Conservation (phyloP, 139 green algal genomes). For the Micromonas pusilla region DNA sequence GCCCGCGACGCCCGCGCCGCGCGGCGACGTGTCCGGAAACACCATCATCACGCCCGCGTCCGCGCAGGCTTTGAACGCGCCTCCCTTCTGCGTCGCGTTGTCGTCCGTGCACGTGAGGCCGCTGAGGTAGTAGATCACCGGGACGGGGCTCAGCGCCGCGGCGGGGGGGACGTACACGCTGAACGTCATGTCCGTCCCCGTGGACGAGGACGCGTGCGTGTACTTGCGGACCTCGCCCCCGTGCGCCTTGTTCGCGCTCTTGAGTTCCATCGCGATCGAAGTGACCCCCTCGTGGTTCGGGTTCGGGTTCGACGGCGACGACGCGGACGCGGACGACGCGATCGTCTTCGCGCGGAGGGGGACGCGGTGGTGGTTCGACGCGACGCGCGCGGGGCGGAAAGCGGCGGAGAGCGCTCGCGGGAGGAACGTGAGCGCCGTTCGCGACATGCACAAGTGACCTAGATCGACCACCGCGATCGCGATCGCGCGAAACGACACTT, state of each 20-base stretch:
- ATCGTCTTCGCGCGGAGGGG: no score
- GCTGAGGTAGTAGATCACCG: slow-evolving; percentile 78
- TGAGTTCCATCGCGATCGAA: neutral
- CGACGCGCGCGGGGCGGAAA: neutral
- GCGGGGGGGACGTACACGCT: slow-evolving; percentile 51
- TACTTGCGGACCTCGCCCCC: slow-evolving; percentile 1
- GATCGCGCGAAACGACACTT: no score
- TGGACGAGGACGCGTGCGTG: slow-evolving; percentile 5
- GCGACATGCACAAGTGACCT: no score
- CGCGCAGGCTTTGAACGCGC: slow-evolving; percentile 14
- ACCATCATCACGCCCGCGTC: slow-evolving; percentile 43
- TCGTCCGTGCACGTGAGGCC: slow-evolving; percentile 92
- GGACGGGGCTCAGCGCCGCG: slow-evolving; percentile 33
- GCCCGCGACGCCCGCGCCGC: slow-evolving; percentile 70
- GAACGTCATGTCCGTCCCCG: slow-evolving; percentile 20
- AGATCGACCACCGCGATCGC: no score
- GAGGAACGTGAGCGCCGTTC: no score
- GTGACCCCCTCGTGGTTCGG: neutral
- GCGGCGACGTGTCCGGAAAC: slow-evolving; percentile 81
- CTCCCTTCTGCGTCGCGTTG: slow-evolving; percentile 80
- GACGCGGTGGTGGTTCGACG: no score
- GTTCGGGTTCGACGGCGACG: neutral
- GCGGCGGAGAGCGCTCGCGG: no score
- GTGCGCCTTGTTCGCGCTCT: slow-evolving; percentile 1
- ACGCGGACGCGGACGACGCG: no score